These are phyloP conservation scores for Sporodiniella umbellata DNA, from an alignment of 371 early-diverging fungal species.

Conservation along the genomic window DNA sequence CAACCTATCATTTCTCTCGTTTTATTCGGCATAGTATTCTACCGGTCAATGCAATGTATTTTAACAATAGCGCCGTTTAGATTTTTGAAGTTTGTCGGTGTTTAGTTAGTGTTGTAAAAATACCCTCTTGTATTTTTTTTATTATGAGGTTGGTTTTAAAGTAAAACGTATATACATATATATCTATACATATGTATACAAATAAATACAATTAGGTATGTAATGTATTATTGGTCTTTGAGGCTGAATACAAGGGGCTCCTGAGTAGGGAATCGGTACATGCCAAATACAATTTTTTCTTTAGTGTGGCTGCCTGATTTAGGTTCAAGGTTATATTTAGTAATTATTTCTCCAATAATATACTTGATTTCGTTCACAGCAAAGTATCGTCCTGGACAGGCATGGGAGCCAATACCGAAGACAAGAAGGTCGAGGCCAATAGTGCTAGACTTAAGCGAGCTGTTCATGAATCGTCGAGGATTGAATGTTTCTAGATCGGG, in stretches of 20 bases:
- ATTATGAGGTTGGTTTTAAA: too few relatives aligned
- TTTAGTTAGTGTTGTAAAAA: too few relatives aligned
- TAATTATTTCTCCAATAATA: conserved; percentile 25
- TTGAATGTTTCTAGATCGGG: conserved; percentile 24
- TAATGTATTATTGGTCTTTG: background rate
- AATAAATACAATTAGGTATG: too few relatives aligned
- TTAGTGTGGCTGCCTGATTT: conserved; percentile 23
- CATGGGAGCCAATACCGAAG: conserved; percentile 39
- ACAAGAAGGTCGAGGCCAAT: conserved; percentile 17
- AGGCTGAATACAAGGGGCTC: conserved; percentile 20
- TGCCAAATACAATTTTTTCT: conserved; percentile 25
- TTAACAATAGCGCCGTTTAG: too few relatives aligned
- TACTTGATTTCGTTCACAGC: conserved; percentile 49
- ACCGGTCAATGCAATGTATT: too few relatives aligned
- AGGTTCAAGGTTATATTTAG: conserved; percentile 21
- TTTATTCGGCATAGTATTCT: too few relatives aligned
- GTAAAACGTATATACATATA: too few relatives aligned
- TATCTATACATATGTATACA: too few relatives aligned
- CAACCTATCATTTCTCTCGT: too few relatives aligned
- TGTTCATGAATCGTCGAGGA: conserved; percentile 23
- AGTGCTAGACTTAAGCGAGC: conserved; percentile 16
- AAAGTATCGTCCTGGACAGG: conserved; percentile 52
- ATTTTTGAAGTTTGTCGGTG: too few relatives aligned
- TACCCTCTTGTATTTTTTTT: too few relatives aligned
- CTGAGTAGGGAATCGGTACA: conserved; percentile 27